phyloP scores from a whole-genome alignment of 1,284 basidiomycete species.

The Porogramme epimiltina region DNA sequence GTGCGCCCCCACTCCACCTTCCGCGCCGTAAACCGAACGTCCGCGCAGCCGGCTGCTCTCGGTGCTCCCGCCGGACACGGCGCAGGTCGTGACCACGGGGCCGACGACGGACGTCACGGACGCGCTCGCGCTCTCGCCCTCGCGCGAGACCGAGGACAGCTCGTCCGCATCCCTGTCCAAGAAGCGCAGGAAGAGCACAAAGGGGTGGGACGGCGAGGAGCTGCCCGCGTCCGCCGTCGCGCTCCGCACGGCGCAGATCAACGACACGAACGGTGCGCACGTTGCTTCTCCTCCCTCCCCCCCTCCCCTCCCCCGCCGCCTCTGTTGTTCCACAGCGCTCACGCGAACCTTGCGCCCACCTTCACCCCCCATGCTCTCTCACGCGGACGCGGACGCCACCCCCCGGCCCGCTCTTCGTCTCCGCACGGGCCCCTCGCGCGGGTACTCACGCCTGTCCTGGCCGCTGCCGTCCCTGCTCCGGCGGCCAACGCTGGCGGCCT shows the following conservation, averaged over 20 bases:
- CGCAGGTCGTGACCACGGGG: conserved; percentile 43
- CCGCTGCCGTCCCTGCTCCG: no score
- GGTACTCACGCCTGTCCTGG: no score
- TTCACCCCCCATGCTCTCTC: no score
- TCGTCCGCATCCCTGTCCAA: conserved; percentile 23
- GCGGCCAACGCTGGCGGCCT: no score
- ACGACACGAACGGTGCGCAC: conserved; percentile 22
- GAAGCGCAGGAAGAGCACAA: conserved; percentile 53
- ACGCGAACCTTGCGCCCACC: no score
- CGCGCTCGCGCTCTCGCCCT: conserved; percentile 34
- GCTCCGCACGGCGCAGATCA: conserved; percentile 20
- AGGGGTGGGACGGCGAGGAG: conserved; percentile 68
- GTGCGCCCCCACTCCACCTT: background rate
- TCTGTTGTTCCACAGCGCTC: no score
- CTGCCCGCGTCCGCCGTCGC: conserved; percentile 22
- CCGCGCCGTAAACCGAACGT: background rate
- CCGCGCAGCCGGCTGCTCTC: conserved; percentile 54
- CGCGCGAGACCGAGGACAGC: conserved; percentile 39
- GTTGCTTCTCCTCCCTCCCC: conserved; percentile 4
- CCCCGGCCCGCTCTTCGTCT: no score
- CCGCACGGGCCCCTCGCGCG: no score
- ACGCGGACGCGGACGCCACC: no score
- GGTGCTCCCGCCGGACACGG: conserved; percentile 54
- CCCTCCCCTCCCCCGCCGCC: background rate
- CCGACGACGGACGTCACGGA: conserved; percentile 41